phyloP scores from a whole-genome alignment of 768 basidiomycete genomes.

The Mycena belliarum region DNA sequence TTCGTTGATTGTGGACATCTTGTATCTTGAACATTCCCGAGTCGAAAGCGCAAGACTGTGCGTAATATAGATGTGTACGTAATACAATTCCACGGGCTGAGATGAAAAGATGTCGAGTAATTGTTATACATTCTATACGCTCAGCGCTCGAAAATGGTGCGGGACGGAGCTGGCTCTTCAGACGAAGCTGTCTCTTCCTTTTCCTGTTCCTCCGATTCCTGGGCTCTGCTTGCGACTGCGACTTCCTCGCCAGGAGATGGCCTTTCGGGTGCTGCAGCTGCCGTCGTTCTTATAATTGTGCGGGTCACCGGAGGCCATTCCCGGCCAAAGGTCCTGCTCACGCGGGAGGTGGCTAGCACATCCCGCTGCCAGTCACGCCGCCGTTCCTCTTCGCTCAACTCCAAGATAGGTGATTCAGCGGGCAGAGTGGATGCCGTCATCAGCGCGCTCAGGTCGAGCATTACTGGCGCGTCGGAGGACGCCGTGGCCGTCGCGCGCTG shows the following conservation, averaged over 20 bases:
- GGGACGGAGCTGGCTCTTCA: not conserved
- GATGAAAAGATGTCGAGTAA: not conserved
- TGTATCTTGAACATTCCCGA: too few relatives aligned
- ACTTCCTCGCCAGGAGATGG: not conserved
- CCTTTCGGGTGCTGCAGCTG: constrained; percentile 3
- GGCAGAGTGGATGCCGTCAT: not conserved
- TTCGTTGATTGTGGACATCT: too few relatives aligned
- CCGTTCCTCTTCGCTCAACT: constrained; percentile 15
- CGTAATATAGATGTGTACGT: not conserved
- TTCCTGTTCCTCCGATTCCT: constrained; percentile 1
- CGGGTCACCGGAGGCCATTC: constrained; percentile 1
- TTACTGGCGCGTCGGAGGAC: not conserved
- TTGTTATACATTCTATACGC: not conserved
- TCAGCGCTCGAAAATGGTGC: constrained; percentile 7
- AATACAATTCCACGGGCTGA: not conserved
- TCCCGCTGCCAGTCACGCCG: constrained; percentile 11
- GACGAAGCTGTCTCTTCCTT: not conserved
- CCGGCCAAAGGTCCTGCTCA: not conserved
- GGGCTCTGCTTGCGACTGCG: not conserved
- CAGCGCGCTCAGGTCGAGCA: constrained; percentile 5
- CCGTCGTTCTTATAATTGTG: constrained; percentile 10
- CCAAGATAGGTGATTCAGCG: not conserved
- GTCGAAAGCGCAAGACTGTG: too few relatives aligned
- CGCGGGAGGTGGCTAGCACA: not conserved
- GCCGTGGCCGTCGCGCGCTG: constrained; percentile 18